A percentile compares a stretch with the other conserved stretches of the same genome.
phyloP scores from a whole-genome alignment of 2,329 filamentous ascomycete species.

The Xylaria sp. region DNA sequence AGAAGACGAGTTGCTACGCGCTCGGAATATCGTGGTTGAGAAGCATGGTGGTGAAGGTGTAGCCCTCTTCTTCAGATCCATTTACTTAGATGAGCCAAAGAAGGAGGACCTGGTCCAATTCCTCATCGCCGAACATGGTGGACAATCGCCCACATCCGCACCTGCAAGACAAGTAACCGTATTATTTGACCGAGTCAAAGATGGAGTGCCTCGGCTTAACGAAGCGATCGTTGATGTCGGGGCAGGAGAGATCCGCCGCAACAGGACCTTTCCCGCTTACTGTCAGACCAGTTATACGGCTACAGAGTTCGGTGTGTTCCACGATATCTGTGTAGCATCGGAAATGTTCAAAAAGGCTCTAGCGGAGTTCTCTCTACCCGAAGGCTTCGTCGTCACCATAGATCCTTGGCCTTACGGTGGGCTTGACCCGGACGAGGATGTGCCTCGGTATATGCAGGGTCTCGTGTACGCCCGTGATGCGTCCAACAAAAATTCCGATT shows the following conservation, averaged over 20 bases:
- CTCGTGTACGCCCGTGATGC: constrained; percentile 61
- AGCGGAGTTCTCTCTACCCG: constrained; percentile 59
- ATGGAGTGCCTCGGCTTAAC: constrained; percentile 49
- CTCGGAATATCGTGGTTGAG: constrained; percentile 44
- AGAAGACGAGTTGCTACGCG: constrained; percentile 44
- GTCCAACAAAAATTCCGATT: constrained; percentile 60
- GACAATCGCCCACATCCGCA: constrained; percentile 37
- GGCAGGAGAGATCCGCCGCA: constrained; percentile 47
- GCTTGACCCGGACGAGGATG: constrained; percentile 53
- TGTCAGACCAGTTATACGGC: constrained; percentile 54
- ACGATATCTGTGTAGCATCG: constrained; percentile 56
- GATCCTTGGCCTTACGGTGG: constrained; percentile 76
- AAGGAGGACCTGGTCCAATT: constrained; percentile 44
- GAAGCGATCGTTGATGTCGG: constrained; percentile 55
- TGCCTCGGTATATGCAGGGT: constrained; percentile 61
- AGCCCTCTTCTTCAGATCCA: constrained; percentile 45
- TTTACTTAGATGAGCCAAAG: constrained; percentile 47
- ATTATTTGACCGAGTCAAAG: constrained; percentile 56
- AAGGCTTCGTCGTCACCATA: constrained; percentile 57
- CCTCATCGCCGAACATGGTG: constrained; percentile 48
- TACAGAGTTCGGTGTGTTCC: constrained; percentile 56
- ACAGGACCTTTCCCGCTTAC: constrained; percentile 45
- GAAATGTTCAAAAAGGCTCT: constrained; percentile 60
- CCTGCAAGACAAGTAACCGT: constrained; percentile 59
- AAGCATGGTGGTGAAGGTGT: constrained; percentile 42